Conservation (phyloP, 2,329 filamentous ascomycete species). For the Fusarium hostae region DNA sequence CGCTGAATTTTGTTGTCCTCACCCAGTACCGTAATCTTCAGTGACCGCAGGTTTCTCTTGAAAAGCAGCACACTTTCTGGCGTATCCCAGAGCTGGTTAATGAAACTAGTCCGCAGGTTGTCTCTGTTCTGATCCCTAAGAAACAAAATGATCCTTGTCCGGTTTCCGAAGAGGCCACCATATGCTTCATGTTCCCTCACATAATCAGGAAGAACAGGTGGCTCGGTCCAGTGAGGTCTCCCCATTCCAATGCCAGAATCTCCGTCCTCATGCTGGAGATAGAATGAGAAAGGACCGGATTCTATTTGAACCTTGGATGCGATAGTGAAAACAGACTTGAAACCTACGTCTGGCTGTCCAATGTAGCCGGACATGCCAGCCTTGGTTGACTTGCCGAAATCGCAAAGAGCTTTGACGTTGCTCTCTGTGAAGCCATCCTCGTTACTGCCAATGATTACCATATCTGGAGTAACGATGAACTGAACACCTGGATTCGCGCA, state of each 20-base stretch:
- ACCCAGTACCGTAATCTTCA: background rate
- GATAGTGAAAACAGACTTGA: background rate
- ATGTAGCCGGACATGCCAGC: background rate
- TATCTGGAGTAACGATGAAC: background rate
- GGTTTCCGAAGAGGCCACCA: background rate
- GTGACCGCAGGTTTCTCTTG: background rate
- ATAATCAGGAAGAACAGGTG: background rate
- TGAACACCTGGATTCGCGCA: background rate
- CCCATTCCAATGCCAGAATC: background rate
- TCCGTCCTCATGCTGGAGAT: background rate
- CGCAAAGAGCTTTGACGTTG: background rate
- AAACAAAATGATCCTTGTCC: background rate
- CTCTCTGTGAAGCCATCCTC: background rate
- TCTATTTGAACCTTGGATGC: background rate
- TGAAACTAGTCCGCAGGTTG: fast-evolving
- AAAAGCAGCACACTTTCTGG: background rate
- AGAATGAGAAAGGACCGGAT: background rate
- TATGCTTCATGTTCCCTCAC: background rate
- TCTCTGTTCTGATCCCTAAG: background rate
- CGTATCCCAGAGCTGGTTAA: background rate
- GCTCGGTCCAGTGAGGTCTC: background rate
- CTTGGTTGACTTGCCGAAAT: background rate
- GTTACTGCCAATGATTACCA: background rate
- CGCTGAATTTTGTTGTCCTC: background rate
- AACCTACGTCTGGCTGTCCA: background rate